Evolutionary conservation across 2,329 filamentous ascomycete species (phyloP).

Genomic region (Sclerotinia nivalis): DNA sequence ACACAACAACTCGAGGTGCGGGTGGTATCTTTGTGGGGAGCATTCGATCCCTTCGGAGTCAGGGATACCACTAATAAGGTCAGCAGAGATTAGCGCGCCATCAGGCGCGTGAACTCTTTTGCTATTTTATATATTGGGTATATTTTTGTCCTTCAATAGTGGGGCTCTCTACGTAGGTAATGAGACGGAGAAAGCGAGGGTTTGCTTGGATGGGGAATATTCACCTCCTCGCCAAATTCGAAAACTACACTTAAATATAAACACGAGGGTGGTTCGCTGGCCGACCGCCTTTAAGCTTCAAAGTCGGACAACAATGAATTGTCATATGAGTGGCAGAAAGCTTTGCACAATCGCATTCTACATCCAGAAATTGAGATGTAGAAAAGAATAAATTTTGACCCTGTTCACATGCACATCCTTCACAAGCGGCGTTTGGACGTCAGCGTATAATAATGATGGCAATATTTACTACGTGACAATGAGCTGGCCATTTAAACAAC

Average conservation of each 20-base stretch:
- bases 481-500: no score
- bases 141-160: neutral
- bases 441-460: neutral
- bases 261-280: neutral
- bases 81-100: neutral
- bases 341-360: neutral
- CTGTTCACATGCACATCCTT: neutral
- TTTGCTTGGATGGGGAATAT: neutral
- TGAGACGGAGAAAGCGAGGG: neutral
- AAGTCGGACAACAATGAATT: neutral
- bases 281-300: neutral
- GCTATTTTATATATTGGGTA: neutral
- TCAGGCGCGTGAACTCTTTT: neutral
- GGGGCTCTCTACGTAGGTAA: neutral
- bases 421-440: neutral
- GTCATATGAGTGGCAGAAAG: neutral
- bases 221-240: neutral
- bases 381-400: no score
- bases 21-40: constrained; percentile 11
- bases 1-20: constrained; percentile 4
- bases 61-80: neutral
- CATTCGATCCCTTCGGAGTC: constrained; percentile 11
- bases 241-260: neutral
- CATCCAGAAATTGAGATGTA: neutral
- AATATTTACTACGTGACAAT: neutral